A percentile compares a stretch with the other conserved stretches of the same genome.
Conservation (phyloP, 116 monocot species). For the Cymodocea nodosa region DNA sequence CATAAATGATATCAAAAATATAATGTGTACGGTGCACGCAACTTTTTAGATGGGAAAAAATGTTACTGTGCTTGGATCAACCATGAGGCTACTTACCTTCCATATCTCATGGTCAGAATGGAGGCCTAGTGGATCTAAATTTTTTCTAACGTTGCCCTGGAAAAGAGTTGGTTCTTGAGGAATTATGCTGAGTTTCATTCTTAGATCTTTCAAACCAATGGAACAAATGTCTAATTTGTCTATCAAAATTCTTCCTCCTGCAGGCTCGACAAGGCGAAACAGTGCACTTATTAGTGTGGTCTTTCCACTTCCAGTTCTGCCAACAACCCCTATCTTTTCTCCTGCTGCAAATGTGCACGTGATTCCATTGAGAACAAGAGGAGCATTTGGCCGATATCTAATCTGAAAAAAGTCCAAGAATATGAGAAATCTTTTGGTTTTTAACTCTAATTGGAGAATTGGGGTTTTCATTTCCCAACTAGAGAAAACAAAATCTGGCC, state of each 20-base stretch:
- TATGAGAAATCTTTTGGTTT: too few species aligned
- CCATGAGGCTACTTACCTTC: constrained; percentile 27
- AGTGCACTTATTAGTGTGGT: constrained; percentile 67
- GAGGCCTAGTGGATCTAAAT: constrained; percentile 62
- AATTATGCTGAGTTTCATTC: constrained; percentile 80
- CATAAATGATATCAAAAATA: too few species aligned
- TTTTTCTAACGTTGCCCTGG: constrained; percentile 53
- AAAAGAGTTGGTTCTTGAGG: constrained; percentile 94
- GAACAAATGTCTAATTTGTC: constrained; percentile 63
- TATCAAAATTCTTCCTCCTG: constrained; percentile 53
- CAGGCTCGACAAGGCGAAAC: constrained; percentile 64
- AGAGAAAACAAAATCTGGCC: too few species aligned
- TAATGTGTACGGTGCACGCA: too few species aligned
- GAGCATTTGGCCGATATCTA: constrained; percentile 45
- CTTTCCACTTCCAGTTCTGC: constrained; percentile 84
- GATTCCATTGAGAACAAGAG: constrained; percentile 71
- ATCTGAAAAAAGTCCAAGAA: constrained; percentile 29
- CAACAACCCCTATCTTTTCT: constrained; percentile 71
- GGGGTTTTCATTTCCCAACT: too few species aligned
- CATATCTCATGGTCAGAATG: constrained; percentile 64
- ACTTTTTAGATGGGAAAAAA: neutral
- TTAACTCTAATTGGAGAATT: too few species aligned
- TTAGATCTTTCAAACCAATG: constrained; percentile 74
- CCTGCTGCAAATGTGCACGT: constrained; percentile 55
- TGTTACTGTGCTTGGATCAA: neutral